Conservation (phyloP, 805 yeast genomes). For the Alloascoidea hylecoeti region DNA sequence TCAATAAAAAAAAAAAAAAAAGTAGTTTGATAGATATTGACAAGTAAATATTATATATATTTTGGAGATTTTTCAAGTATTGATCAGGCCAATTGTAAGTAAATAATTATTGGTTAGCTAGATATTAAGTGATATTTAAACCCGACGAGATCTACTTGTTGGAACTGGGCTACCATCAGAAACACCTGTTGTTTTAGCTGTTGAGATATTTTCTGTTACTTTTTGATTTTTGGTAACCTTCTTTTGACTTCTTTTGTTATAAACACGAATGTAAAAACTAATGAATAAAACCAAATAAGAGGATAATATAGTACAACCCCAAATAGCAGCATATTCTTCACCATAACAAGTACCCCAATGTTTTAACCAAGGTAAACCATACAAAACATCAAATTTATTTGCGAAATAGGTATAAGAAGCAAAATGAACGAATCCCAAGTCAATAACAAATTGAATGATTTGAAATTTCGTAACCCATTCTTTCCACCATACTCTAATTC, state of each 20-base stretch:
- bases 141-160: no score
- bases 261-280: slow-evolving; percentile 81
- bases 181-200: no score
- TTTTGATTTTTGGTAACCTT: no score
- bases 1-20: no score
- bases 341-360: slow-evolving; percentile 82
- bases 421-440: slow-evolving; percentile 81
- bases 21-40: no score
- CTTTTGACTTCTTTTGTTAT: slow-evolving; percentile 27
- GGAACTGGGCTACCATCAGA: no score
- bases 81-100: no score
- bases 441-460: slow-evolving; percentile 84
- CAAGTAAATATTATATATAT: no score
- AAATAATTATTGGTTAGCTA: no score
- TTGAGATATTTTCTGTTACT: no score
- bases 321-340: slow-evolving; percentile 82
- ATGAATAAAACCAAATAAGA: slow-evolving; percentile 84
- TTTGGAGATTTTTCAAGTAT: no score
- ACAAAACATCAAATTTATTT: slow-evolving; percentile 36
- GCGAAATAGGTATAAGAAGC: slow-evolving; percentile 90
- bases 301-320: slow-evolving; percentile 79
- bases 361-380: slow-evolving; percentile 43
- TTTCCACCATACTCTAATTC: slow-evolving; percentile 98
- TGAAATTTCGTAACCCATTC: slow-evolving; percentile 97
- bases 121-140: no score